Base-by-base conservation (phyloP, 257 asterid species). In the Ligustrum vulgare region DNA sequence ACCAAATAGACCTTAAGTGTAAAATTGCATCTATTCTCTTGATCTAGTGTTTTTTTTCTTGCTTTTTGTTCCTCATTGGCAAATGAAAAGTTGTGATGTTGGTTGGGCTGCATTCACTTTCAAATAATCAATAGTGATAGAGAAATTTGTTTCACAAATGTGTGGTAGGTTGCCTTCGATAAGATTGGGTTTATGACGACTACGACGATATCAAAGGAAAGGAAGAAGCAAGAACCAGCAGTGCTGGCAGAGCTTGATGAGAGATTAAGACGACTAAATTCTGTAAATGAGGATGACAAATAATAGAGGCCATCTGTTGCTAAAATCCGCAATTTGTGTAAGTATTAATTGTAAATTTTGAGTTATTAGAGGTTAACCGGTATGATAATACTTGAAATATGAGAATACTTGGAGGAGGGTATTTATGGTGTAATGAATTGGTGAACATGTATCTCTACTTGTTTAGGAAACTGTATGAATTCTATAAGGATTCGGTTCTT, bases 171-270 rank as follows among this genome's bases (percentile, higher is more conserved):
- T 81, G 98, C 96, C 23, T 92, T 87, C 77, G 98, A 92, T 66
- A 86, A 88, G 84, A 88, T 92, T 51, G 98, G 98, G 31, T 87
- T 87, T 47, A 90, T 92, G 97, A 84, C 92, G 22, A 87, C 93
- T 32, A 88, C 90, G n/a, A 88, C 79, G 70, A 87, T 94, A 80
- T 87, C 96, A 20, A 94, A 89, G 86, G 94, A 94, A 76, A 81
- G 97, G 91, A 94, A 94, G 77, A 94, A 92, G 81, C 98, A 94
- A 83, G 98, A 89, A 83, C 90, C 97, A 15, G 98, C 97, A 2
- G 98, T 94, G 25, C 89, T 90, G 96, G 98, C 97, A 28, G 98
- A 90, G 87, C 97, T 94, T 28, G 97, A 92, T 69, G 89, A 94
- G 82, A 89, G 98, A 85, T 72, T 83, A 73, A 86, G 89, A 74